phyloP scores from a whole-genome alignment of 768 basidiomycete genomes.

The Kwoniella newhampshirensis region DNA sequence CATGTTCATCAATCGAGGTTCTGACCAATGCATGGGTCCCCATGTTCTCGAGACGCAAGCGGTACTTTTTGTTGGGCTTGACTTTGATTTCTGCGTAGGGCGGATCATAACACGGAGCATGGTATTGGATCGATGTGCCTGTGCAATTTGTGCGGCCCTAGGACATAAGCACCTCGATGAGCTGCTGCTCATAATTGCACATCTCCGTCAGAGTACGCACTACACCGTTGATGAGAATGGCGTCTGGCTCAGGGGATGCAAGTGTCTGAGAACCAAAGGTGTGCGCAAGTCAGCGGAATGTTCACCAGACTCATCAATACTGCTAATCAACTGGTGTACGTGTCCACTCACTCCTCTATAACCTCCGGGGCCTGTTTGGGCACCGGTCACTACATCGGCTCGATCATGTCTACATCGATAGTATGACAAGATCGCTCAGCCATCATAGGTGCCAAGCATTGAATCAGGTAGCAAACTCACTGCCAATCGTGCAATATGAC shows the following conservation, averaged over 20 bases:
- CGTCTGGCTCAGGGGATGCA: slow-evolving; percentile 18
- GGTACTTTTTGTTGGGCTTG: slow-evolving; percentile 12
- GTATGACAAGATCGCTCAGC: too few relatives aligned
- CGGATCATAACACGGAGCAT: slow-evolving; percentile 11
- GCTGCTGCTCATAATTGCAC: too few relatives aligned
- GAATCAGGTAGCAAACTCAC: background rate
- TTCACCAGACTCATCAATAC: too few relatives aligned
- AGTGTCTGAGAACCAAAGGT: slow-evolving; percentile 6
- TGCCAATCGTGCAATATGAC: slow-evolving; percentile 21
- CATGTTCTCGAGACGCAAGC: slow-evolving; percentile 24
- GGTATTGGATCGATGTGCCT: background rate
- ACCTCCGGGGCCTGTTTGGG: slow-evolving; percentile 9
- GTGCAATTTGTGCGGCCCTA: slow-evolving; percentile 23
- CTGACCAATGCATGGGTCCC: slow-evolving; percentile 10
- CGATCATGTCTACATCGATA: slow-evolving; percentile 13
- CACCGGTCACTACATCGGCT: slow-evolving; percentile 12
- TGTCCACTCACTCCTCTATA: slow-evolving; percentile 23
- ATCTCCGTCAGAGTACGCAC: slow-evolving; percentile 7
- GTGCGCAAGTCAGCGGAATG: too few relatives aligned
- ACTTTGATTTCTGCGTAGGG: slow-evolving; percentile 16
- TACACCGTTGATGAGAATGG: slow-evolving; percentile 30
- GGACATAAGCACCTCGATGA: background rate
- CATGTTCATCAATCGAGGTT: slow-evolving; percentile 20
- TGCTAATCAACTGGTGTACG: too few relatives aligned
- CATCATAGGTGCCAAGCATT: too few relatives aligned